phyloP scores from a whole-genome alignment of 441 rosid species.

The Theobroma grandiflorum region DNA sequence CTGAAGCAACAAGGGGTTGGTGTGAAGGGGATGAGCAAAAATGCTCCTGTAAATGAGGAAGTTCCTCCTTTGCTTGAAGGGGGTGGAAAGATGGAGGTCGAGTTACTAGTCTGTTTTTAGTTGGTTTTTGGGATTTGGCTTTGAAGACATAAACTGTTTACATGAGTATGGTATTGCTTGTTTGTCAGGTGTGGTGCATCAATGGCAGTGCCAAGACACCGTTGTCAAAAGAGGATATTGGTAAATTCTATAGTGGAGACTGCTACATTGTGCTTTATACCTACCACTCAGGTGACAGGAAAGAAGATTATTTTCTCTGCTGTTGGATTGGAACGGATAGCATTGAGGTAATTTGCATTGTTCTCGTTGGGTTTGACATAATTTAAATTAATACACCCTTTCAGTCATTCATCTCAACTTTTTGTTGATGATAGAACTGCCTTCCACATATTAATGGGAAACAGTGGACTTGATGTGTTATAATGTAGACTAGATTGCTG shows the following conservation, averaged over 20 bases:
- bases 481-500: constrained; percentile 8
- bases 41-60: constrained; percentile 83
- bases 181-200: constrained; percentile 84
- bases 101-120: constrained; percentile 33
- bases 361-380: constrained; percentile 25
- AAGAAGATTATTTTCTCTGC: constrained; percentile 91
- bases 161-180: constrained; percentile 9
- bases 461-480: constrained; percentile 1
- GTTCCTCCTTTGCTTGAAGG: constrained; percentile 97
- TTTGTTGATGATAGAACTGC: background rate
- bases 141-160: constrained; percentile 11
- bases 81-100: constrained; percentile 98
- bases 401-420: constrained; percentile 5
- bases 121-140: constrained; percentile 28
- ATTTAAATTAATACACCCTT: constrained; percentile 14
- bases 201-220: constrained; percentile 88
- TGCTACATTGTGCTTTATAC: constrained; percentile 94
- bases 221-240: constrained; percentile 82
- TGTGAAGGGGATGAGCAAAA: constrained; percentile 81
- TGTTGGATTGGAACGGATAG: constrained; percentile 95
- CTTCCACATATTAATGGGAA: background rate
- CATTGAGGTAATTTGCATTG: constrained; percentile 65
- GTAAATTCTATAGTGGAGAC: constrained; percentile 96
- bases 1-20: constrained; percentile 99
- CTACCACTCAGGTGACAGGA: constrained; percentile 93